Conservation (phyloP, 306 rosid species). For the Pyrus communis region DNA sequence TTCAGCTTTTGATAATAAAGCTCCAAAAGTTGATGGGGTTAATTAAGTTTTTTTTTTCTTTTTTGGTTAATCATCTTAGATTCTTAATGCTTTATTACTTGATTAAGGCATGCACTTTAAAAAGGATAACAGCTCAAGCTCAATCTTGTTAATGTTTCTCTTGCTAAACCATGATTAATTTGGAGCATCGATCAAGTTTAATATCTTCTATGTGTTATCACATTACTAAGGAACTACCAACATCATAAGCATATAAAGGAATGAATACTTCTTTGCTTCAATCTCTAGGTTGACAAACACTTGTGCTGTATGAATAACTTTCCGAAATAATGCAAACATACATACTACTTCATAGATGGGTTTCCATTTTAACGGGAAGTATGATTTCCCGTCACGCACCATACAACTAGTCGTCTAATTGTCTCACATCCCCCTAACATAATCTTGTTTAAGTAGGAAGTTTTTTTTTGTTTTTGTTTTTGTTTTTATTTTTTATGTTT, state of each 20-base stretch:
- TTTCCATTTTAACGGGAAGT: background rate
- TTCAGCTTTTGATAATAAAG: background rate
- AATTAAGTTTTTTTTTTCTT: background rate
- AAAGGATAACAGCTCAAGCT: background rate
- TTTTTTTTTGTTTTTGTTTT: no score
- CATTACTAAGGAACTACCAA: no score
- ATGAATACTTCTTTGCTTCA: no score
- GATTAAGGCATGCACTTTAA: background rate
- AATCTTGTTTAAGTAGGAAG: no score
- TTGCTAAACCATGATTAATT: background rate
- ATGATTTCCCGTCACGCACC: background rate
- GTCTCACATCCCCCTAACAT: background rate
- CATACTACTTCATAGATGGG: background rate
- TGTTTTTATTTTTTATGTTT: no score
- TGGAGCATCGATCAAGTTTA: background rate
- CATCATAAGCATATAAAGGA: no score
- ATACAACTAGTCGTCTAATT: background rate
- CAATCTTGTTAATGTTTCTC: background rate
- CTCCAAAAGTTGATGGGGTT: background rate
- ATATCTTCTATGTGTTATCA: no score
- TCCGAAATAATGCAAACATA: no score
- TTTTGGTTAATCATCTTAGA: background rate
- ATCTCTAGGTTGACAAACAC: no score
- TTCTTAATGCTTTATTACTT: background rate
- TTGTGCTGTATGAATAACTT: no score